A percentile compares a stretch with the other conserved stretches of the same genome.
Evolutionary conservation across 306 rosid species (phyloP).

Genomic region (Betula pendula): DNA sequence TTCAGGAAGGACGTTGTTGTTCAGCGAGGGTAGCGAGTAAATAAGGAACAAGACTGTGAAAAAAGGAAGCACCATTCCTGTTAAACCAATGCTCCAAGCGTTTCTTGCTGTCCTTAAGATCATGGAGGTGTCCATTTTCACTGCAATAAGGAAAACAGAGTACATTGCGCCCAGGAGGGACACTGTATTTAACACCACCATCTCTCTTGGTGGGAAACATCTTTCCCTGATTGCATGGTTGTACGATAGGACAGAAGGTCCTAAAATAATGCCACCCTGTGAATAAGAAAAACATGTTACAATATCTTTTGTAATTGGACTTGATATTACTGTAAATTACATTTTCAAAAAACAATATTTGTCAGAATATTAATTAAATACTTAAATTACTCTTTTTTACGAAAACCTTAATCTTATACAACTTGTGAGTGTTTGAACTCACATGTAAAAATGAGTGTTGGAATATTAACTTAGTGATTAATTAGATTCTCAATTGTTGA

Average conservation of each 20-base stretch:
- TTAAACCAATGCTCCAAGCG: constrained; percentile 28
- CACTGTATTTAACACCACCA: not conserved
- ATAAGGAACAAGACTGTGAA: not conserved
- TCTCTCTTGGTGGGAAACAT: constrained; percentile 11
- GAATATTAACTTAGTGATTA: too few species aligned
- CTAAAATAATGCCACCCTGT: constrained; percentile 48
- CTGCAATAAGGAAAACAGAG: constrained; percentile 23
- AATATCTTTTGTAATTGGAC: too few species aligned
- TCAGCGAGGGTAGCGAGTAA: too few species aligned
- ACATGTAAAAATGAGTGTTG: too few species aligned
- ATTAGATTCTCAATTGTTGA: too few species aligned
- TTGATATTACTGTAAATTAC: too few species aligned
- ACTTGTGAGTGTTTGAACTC: too few species aligned
- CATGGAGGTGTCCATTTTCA: constrained; percentile 26
- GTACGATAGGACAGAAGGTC: constrained; percentile 39
- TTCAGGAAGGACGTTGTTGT: not conserved
- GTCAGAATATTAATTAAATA: too few species aligned
- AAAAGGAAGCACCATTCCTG: constrained; percentile 1
- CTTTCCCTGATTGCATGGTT: not conserved
- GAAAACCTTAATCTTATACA: too few species aligned
- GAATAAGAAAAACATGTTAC: too few species aligned
- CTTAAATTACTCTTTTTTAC: too few species aligned
- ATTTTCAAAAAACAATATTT: too few species aligned
- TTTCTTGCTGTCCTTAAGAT: constrained; percentile 3
- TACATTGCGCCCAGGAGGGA: constrained; percentile 16